phyloP scores from a whole-genome alignment of 1,284 basidiomycete species.

The Gastroboletus turbinatus region DNA sequence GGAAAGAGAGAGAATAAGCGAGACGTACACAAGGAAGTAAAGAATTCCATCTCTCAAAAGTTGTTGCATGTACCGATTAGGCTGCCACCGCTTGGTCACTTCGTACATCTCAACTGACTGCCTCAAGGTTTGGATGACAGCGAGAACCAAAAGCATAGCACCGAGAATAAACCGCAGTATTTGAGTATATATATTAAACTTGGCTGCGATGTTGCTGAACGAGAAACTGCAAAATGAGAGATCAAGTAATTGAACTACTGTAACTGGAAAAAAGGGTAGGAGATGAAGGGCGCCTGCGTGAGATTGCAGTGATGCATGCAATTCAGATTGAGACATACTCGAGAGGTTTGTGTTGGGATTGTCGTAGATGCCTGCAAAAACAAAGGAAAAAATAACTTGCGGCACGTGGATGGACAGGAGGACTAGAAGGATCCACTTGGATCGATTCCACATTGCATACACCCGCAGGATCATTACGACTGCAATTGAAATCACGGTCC shows the following conservation, averaged over 20 bases:
- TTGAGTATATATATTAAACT: background rate
- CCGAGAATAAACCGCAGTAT: background rate
- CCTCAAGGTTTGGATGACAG: background rate
- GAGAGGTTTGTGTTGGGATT: no score
- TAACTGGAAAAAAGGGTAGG: background rate
- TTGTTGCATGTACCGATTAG: background rate
- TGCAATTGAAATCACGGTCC: no score
- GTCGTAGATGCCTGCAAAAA: no score
- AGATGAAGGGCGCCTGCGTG: no score
- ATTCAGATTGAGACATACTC: background rate
- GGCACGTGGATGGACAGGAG: no score
- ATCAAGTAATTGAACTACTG: background rate
- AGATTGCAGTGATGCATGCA: background rate
- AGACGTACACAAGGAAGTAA: background rate
- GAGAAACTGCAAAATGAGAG: background rate
- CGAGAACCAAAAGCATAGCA: background rate
- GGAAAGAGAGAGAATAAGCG: no score
- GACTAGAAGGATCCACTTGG: no score
- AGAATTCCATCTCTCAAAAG: background rate
- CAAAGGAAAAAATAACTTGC: no score
- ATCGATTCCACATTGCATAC: no score
- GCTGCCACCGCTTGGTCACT: background rate
- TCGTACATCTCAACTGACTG: background rate
- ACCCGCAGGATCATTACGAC: no score
- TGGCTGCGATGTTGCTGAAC: background rate